Evolutionary conservation across 768 basidiomycete species (phyloP), one percentile per base, ranked within the genome.

Genomic region (Cystobasidium ongulense): DNA sequence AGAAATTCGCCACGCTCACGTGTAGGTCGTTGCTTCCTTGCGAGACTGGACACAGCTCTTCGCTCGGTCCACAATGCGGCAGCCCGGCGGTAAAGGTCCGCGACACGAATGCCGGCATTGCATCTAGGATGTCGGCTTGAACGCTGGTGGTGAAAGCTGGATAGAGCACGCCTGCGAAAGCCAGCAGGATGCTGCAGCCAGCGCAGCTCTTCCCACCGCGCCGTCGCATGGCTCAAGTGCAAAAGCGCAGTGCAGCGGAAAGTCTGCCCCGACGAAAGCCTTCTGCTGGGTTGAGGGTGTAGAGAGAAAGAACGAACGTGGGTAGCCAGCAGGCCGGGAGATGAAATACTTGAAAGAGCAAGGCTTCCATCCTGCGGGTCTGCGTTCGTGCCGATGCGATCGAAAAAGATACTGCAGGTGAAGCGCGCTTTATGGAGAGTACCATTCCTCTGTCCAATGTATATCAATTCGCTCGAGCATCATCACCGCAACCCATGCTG

Each of bases 31-130:
- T 27, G 25, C 68, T 71, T 23, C 68, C 68, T 8, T 7, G 15
- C 25, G 27, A 71, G 8, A 57, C 43, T 38, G 68, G 68, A 59
- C 68, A 71, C 21, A 71, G 68, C 33, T 46, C 68, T 43, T 71
- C 68, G 41, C 23, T 10, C 41, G 65, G 50, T 29, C 21, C 43
- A 43, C 65, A 67, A 4, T 25, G 31, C 33, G 63, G 63, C 17
- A 64, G 10, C 31, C 29, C 57, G 11, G 23, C 57, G 17, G 5
- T 17, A 2, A 59, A 10, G 23, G 33, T 10, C 57, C 57, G 57
- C 33, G 57, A 35, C 57, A 59, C 57, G 27, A 59, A 59, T 27
- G 33, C 57, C 17, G 57, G 57, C 57, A 59, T 59, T 15, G 57
- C 57, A 59, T 59, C 57, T 21, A 15, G 4, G 3, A 59, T 35